Evolutionary conservation across 116 monocot species (phyloP), one percentile per base, ranked within the genome.

Genomic region (Papilionanthe hybrid): DNA sequence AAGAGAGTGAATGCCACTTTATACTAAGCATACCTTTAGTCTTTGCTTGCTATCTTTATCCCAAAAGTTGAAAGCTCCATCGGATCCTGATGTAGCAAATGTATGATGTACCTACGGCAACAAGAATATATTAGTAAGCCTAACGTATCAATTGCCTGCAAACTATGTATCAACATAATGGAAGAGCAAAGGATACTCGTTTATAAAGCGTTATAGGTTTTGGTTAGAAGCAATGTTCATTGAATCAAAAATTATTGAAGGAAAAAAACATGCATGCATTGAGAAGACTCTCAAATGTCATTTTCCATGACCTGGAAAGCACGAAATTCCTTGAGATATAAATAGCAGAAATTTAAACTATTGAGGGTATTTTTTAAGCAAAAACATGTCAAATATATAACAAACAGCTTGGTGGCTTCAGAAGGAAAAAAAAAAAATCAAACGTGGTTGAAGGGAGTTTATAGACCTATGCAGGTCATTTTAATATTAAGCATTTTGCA

Each of bases 31-130:
- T 37, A 94, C 95, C 88, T 98, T 98, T 50, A 98, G 90, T 69
- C 94, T 92, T 86, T 98, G 98, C 78, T 94, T 98, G 83, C 95
- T 94, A 79, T 94, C 98, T 75, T 98, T 98, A 78, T 94, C 95
- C 98, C 98, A 98, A 75, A 94, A 98, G 49, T 94, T 94, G 83
- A 94, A 98, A 17, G 95, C 84, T 58, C 98, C 98, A 84, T 98
- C 98, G 37, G 95, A 98, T 12, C 98, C 98, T 79, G 98, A 85
- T 76, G 98, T 94, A 37, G 95, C 87, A 90, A 98, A 98, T 68
- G 98, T 98, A 78, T 94, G 95, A 79, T 94, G 95, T n/a, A 98
- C 91, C 94, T 98, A 79, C 0, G 1, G 22, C 55, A 71, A 11
- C 41, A 49, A 80, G 37, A 60, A 23, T 9, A 15, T 11, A 65